Conservation (phyloP, 2,329 filamentous ascomycete genomes). For the Penicillium janthinellum region DNA sequence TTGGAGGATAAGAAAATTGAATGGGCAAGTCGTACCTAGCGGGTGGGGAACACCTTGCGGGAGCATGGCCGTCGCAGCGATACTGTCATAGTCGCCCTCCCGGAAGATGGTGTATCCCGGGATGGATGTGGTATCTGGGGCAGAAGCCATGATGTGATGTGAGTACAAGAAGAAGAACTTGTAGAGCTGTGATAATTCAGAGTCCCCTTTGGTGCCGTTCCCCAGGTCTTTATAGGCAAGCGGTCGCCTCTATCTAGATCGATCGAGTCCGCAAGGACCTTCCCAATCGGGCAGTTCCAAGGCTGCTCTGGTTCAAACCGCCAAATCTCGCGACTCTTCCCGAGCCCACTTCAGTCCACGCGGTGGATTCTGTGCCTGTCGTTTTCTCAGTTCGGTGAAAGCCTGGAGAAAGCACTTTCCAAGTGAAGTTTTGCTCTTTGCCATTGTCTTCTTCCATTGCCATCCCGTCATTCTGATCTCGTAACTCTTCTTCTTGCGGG, state of each 20-base stretch:
- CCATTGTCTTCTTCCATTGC: not conserved
- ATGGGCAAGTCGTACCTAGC: conserved; percentile 18
- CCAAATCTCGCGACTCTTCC: conserved; percentile 17
- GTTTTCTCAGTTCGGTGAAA: conserved; percentile 19
- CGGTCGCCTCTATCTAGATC: conserved; percentile 14
- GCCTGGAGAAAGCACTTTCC: conserved; percentile 18
- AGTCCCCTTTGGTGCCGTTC: not conserved
- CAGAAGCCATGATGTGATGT: conserved; percentile 26
- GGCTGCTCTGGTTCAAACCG: conserved; percentile 10
- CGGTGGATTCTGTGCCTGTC: conserved; percentile 8
- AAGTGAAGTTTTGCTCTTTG: conserved; percentile 1
- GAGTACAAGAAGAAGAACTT: conserved; percentile 10
- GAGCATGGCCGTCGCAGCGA: conserved; percentile 28
- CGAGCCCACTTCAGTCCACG: conserved; percentile 9
- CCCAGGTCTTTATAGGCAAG: conserved; percentile 21
- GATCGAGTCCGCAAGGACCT: conserved; percentile 27
- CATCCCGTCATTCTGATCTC: conserved; percentile 21
- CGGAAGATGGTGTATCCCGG: conserved; percentile 32
- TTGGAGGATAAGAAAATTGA: not conserved
- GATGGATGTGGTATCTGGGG: conserved; percentile 30
- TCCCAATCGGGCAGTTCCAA: conserved; percentile 25
- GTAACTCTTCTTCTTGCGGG: conserved; percentile 17
- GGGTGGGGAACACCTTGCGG: conserved; percentile 26
- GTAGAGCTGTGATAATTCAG: conserved; percentile 15
- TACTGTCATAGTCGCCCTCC: conserved; percentile 31